Percentiles rank a stretch among this genome's conserved stretches.
Evolutionary conservation across 371 early-diverging fungal species (phyloP).

Genomic region (Lichtheimia hyalospora): DNA sequence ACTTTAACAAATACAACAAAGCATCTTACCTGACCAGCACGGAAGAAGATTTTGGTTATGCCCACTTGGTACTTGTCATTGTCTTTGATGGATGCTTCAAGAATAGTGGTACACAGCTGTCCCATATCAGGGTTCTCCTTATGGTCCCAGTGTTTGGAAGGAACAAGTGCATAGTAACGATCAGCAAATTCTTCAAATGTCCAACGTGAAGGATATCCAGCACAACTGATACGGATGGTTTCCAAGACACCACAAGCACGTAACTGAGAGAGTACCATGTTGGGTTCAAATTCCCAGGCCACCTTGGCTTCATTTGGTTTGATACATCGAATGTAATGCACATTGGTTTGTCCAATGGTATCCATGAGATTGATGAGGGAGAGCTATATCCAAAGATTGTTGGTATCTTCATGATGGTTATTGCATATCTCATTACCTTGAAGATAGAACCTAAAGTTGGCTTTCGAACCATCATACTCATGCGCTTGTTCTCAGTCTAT

Average conservation of each 20-base stretch:
- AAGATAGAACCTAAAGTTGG: conserved; percentile 87
- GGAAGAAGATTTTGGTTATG: conserved; percentile 97
- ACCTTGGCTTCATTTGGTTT: conserved; percentile 94
- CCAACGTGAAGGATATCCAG: conserved; percentile 97
- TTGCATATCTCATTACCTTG: conserved; percentile 25
- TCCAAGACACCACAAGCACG: conserved; percentile 99
- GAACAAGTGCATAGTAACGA: conserved; percentile 84
- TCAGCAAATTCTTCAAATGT: conserved; percentile 92
- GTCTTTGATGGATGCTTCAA: conserved; percentile 70
- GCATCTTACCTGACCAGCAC: conserved; percentile 78
- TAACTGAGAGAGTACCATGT: conserved; percentile 93
- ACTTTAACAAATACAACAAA: neutral
- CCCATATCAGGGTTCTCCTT: conserved; percentile 42
- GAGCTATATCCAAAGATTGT: conserved; percentile 20
- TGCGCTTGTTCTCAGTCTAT: conserved; percentile 39
- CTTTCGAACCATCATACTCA: conserved; percentile 64
- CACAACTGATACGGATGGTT: conserved; percentile 98
- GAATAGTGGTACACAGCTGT: conserved; percentile 62
- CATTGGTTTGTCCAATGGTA: conserved; percentile 88
- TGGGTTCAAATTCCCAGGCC: conserved; percentile 87
- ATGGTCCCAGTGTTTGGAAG: conserved; percentile 67
- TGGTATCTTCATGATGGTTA: no score
- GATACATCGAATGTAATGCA: conserved; percentile 97
- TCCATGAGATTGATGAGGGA: conserved; percentile 92
- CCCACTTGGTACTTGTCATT: conserved; percentile 95